Evolutionary conservation across 2,329 filamentous ascomycete species (phyloP), one percentile per base, ranked within the genome.

Genomic region (Epicoccum nigrum): DNA sequence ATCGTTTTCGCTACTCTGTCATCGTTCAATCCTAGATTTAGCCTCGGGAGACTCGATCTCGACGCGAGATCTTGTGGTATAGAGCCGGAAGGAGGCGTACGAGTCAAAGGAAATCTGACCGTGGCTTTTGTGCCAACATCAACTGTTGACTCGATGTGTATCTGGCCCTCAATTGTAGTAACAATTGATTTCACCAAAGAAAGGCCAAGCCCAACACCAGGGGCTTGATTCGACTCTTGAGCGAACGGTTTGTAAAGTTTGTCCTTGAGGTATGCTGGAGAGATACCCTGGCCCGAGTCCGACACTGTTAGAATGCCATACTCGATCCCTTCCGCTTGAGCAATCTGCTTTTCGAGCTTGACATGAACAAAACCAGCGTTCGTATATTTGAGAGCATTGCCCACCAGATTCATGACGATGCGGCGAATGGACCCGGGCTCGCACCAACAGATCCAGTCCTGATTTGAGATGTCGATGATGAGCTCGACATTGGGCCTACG

Each of bases 401-500:
- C 62, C 13, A 65, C 39, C 11, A 66, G 17, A 32, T 66, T 66
- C 48, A 61, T 60, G n/a, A 66, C 45, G 27, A 66, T 58, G 12
- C 63, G 43, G n/a, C 51, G 40, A n/a, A 55, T 46, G 1, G 50
- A 55, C 9, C 61, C 63, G 0, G 42, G 58, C 16, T 34, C 52
- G 33, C 44, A 44, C 50, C 50, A 54, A n/a, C 48, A 54, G 5
- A 60, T 59, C 76, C 78, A 81, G 16, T 13, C 60, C 16, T 70
- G 61, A 4, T 69, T 64, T 7, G 64, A 63, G 19, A 79, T 73
- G 12, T 80, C 74, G n/a, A 81, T 69, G 9, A 80, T 68, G 1
- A 79, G 70, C 23, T 74, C 66, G 0, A 79, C 74, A 9, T 67
- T 62, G 4, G 59, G 43, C 28, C 50, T 58, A 17, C 42, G 34